These are phyloP conservation scores for Botrytis fabae DNA, from an alignment of 2,329 filamentous ascomycete species.

Conservation along the genomic window DNA sequence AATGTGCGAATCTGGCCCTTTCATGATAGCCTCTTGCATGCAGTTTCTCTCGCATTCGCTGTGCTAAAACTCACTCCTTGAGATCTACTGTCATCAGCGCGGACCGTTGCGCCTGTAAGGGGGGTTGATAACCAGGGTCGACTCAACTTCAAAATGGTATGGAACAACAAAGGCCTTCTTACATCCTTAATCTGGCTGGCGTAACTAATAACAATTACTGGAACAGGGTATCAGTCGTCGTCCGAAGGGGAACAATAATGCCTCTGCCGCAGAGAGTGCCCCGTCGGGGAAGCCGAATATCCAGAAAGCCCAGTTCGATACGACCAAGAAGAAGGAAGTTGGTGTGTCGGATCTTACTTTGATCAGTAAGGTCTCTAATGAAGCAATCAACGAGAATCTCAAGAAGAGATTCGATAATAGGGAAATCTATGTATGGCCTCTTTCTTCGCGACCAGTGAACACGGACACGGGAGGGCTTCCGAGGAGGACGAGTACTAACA, in stretches of 20 bases:
- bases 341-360: constrained; percentile 96
- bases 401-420: constrained; percentile 97
- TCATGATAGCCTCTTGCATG: constrained; percentile 12
- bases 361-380: constrained; percentile 97
- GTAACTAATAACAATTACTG: constrained; percentile 23
- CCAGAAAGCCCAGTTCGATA: constrained; percentile 95
- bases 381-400: constrained; percentile 98
- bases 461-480: neutral
- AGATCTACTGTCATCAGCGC: constrained; percentile 2
- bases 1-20: constrained; percentile 7
- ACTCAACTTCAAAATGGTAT: constrained; percentile 36
- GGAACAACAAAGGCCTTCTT: constrained; percentile 19
- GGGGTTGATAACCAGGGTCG: constrained; percentile 18
- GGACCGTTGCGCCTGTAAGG: constrained; percentile 24
- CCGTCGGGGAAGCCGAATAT: constrained; percentile 58
- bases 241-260: constrained; percentile 41
- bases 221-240: constrained; percentile 41
- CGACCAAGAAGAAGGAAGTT: constrained; percentile 98
- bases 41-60: neutral
- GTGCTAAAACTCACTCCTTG: neutral
- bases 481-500: constrained; percentile 14
- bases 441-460: constrained; percentile 15
- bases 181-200: neutral
- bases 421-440: constrained; percentile 76
- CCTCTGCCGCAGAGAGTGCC: constrained; percentile 33